A percentile compares a stretch with the other conserved stretches of the same genome.
Evolutionary conservation across 768 basidiomycete genomes (phyloP).

Genomic region (Epithele typhae): DNA sequence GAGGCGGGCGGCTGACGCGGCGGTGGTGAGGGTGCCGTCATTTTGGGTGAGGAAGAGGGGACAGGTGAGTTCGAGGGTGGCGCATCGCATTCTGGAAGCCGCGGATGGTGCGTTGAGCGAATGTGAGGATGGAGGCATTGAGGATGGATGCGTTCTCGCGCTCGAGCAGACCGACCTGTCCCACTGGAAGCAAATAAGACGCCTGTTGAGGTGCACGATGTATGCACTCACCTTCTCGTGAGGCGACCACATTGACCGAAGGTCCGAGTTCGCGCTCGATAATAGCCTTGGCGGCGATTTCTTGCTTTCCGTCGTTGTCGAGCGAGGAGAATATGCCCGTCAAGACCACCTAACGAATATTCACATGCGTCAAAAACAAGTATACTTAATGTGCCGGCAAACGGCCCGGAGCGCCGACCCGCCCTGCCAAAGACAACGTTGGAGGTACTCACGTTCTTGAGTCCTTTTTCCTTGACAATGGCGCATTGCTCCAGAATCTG

Average conservation of each 20-base stretch:
- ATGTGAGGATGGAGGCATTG: conserved; percentile 59
- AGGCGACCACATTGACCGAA: conserved; percentile 20
- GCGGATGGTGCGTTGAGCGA: conserved; percentile 50
- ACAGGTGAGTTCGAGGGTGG: conserved; percentile 42
- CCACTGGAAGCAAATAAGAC: conserved; percentile 34
- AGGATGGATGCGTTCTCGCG: conserved; percentile 67
- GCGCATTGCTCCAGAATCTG: conserved; percentile 43
- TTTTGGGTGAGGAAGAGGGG: conserved; percentile 55
- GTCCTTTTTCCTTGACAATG: conserved; percentile 29
- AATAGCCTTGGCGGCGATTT: conserved; percentile 41
- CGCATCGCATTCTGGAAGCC: conserved; percentile 50
- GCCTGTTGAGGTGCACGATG: too few relatives aligned
- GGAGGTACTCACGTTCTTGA: conserved; percentile 16
- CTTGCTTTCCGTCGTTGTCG: conserved; percentile 41
- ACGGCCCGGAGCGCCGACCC: too few relatives aligned
- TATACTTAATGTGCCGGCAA: too few relatives aligned
- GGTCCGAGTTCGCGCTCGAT: conserved; percentile 38
- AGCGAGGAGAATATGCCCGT: conserved; percentile 47
- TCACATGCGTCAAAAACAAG: too few relatives aligned
- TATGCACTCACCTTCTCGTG: too few relatives aligned
- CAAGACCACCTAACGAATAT: conserved; percentile 42
- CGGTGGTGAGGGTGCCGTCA: conserved; percentile 51
- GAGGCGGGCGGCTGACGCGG: conserved; percentile 46
- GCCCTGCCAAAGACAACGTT: too few relatives aligned
- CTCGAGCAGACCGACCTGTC: conserved; percentile 54